Conservation (phyloP, 164 flowering plant genomes). For the Macadamia tetraphylla region DNA sequence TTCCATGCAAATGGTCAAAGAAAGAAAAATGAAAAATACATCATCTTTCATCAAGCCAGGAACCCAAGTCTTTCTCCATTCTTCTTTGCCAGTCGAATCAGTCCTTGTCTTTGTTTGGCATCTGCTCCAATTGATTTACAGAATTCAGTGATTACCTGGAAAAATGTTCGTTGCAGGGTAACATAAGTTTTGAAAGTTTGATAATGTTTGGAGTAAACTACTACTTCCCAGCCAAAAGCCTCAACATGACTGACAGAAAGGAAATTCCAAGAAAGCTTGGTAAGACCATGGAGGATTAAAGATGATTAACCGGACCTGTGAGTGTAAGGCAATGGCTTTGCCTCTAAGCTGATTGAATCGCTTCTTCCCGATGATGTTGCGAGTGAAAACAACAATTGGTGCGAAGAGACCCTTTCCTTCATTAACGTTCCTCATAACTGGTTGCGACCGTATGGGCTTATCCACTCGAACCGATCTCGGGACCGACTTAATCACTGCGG, state of each 20-base stretch:
- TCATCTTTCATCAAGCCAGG: constrained; percentile 45
- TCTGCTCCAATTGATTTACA: constrained; percentile 96
- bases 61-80: constrained; percentile 91
- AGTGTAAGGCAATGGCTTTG: constrained; percentile 93
- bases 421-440: constrained; percentile 84
- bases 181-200: not conserved
- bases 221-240: not conserved
- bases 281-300: not conserved
- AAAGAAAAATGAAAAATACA: not conserved
- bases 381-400: constrained; percentile 59
- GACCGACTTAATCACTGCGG: constrained; percentile 24
- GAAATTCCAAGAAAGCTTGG: not conserved
- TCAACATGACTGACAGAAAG: not conserved
- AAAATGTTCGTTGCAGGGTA: not conserved
- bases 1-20: too few relatives aligned
- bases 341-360: constrained; percentile 91
- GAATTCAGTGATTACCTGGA: constrained; percentile 86
- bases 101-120: constrained; percentile 85
- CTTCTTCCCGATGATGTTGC: constrained; percentile 83
- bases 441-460: constrained; percentile 33
- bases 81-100: constrained; percentile 90
- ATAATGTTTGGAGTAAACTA: too few relatives aligned
- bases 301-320: constrained; percentile 49
- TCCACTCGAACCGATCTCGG: constrained; percentile 35
- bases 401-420: constrained; percentile 95